phyloP scores from a whole-genome alignment of 257 asterid genomes.

The Asclepias syriaca region DNA sequence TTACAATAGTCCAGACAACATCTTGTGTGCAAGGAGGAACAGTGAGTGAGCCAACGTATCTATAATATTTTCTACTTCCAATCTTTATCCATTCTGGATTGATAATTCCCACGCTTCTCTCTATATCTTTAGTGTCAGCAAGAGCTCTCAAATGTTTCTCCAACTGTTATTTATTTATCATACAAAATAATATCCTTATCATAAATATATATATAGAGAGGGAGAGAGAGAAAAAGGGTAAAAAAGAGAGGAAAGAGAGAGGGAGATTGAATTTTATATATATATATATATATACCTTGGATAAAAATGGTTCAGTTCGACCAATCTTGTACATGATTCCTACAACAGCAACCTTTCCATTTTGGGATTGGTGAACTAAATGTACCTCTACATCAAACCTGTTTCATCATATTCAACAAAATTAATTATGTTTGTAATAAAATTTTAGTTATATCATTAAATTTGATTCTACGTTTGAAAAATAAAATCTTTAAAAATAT shows the following conservation, averaged over 20 bases:
- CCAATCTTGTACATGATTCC: slow-evolving; percentile 65
- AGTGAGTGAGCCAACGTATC: slow-evolving; percentile 66
- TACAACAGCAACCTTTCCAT: slow-evolving; percentile 51
- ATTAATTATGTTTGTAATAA: no score
- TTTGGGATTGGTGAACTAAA: slow-evolving; percentile 52
- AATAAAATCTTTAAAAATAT: no score
- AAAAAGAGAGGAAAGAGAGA: no score
- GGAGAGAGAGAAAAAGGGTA: neutral
- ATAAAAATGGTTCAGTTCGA: slow-evolving; percentile 51
- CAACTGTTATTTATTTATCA: slow-evolving; percentile 24
- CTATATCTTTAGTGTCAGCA: slow-evolving; percentile 20
- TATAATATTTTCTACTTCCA: slow-evolving; percentile 46
- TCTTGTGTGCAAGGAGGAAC: slow-evolving; percentile 54
- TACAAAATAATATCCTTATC: neutral
- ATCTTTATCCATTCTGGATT: slow-evolving; percentile 39
- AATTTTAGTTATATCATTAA: no score
- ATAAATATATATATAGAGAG: no score
- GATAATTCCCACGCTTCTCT: slow-evolving; percentile 28
- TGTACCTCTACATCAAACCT: slow-evolving; percentile 72
- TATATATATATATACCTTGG: slow-evolving; percentile 31
- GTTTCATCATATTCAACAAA: slow-evolving; percentile 9
- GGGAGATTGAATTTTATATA: neutral
- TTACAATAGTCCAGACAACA: slow-evolving; percentile 45
- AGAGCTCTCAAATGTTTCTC: slow-evolving; percentile 21
- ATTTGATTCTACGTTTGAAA: no score